These are phyloP conservation scores for Primulina huaijiensis DNA, from an alignment of 257 asterid genomes.

Conservation along the genomic window DNA sequence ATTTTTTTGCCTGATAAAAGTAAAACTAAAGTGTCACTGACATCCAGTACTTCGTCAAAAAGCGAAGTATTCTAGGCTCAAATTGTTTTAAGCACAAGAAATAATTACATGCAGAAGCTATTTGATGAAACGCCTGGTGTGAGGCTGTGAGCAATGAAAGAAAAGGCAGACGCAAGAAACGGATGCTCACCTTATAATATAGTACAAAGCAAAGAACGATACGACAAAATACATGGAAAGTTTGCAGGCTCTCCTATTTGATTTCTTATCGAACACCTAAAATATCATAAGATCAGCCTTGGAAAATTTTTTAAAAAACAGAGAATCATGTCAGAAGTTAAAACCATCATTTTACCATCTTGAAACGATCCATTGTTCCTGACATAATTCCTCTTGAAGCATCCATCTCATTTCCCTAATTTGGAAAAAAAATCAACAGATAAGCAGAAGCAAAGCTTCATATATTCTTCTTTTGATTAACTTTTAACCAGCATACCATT, in stretches of 20 bases:
- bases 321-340: conserved; percentile 2
- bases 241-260: conserved; percentile 70
- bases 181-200: conserved; percentile 57
- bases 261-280: conserved; percentile 91
- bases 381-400: conserved; percentile 87
- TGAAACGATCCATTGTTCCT: conserved; percentile 89
- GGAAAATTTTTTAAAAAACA: conserved; percentile 17
- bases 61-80: no score
- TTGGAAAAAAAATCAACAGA: conserved; percentile 11
- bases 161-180: conserved; percentile 18
- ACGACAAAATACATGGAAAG: conserved; percentile 67
- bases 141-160: neutral
- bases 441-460: conserved; percentile 7
- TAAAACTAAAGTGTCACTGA: no score
- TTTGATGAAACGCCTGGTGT: no score
- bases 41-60: no score
- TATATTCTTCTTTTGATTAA: conserved; percentile 2
- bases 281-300: conserved; percentile 27
- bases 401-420: conserved; percentile 90
- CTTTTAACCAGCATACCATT: conserved; percentile 46
- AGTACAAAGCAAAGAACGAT: conserved; percentile 63
- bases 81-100: no score
- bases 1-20: no score
- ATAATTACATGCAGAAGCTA: no score
- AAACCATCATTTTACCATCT: conserved; percentile 48